Conservation (phyloP, 306 rosid genomes). For the Lagenaria siceraria region DNA sequence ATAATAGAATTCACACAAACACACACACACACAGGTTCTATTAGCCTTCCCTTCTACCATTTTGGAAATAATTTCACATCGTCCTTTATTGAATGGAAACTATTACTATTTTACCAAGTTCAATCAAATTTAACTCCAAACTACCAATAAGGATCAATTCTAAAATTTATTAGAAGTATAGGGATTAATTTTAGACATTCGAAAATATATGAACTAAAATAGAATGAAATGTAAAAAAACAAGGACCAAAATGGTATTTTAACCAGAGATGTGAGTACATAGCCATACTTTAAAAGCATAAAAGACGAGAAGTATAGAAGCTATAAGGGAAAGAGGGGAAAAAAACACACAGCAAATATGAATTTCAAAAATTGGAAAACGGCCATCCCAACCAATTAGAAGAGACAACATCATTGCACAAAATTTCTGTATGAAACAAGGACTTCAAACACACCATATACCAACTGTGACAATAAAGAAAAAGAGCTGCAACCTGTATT, state of each 20-base stretch:
- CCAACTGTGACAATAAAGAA: neutral
- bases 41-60: neutral
- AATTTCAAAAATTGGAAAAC: neutral
- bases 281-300: too few species aligned
- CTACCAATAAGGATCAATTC: neutral
- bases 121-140: neutral
- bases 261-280: too few species aligned
- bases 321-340: neutral
- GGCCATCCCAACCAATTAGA: neutral
- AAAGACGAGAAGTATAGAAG: neutral
- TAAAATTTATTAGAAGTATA: too few species aligned
- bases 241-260: too few species aligned
- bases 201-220: too few species aligned
- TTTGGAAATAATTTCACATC: neutral
- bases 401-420: neutral
- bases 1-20: neutral
- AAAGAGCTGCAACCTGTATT: conserved; percentile 41
- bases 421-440: neutral
- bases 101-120: neutral
- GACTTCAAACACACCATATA: neutral
- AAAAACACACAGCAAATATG: neutral
- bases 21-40: too few species aligned
- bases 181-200: too few species aligned
- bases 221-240: too few species aligned
- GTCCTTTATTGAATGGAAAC: neutral